Evolutionary conservation across 768 basidiomycete species (phyloP), one percentile per base, ranked within the genome.

Genomic region (Boletus reticuloceps): DNA sequence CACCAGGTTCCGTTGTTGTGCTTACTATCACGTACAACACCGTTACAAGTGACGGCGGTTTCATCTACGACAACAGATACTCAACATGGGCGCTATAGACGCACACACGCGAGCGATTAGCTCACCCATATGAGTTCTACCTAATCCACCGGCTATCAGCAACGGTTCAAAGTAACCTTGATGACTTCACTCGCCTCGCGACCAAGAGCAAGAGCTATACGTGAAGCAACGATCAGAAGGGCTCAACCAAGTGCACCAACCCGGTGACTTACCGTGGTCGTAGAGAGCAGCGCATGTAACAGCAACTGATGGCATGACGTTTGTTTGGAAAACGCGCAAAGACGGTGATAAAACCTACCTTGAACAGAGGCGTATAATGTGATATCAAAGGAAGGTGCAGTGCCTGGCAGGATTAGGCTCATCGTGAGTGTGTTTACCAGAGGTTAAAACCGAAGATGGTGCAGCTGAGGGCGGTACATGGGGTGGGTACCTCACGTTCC

Each of bases 211-310:
- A 72, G 64, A 32, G 38, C 69, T 70, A 38, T 46, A 38, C 20
- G 11, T 10, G 25, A 47, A 32, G 27, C 25, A 25, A 29, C 27
- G 27, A 29, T 29, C 27, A 29, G 9, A 29, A 29, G 27, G 27
- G 27, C 8, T 29, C 8, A 29, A 29, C 27, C 9, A 9, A 9
- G 27, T 9, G 9, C 9, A 2, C 27, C 27, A 29, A 29, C 27
- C 27, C 25, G 19, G 22, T 7, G 43, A 36, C 58, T 55, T 51
- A 63, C 69, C 60, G 16, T 70, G 69, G 53, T 70, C 69, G 42
- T 70, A 72, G 14, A 70, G 44, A 47, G 55, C 69, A 41, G 58
- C 64, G 29, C 55, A 47, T 27, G 69, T 56, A 25, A 69, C 64
- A 13, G 69, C 69, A 60, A 67, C 69, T 70, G 20, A 51, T 49